phyloP scores from a whole-genome alignment of 2,329 filamentous ascomycete genomes.

The Hirsutella minnesotensis region DNA sequence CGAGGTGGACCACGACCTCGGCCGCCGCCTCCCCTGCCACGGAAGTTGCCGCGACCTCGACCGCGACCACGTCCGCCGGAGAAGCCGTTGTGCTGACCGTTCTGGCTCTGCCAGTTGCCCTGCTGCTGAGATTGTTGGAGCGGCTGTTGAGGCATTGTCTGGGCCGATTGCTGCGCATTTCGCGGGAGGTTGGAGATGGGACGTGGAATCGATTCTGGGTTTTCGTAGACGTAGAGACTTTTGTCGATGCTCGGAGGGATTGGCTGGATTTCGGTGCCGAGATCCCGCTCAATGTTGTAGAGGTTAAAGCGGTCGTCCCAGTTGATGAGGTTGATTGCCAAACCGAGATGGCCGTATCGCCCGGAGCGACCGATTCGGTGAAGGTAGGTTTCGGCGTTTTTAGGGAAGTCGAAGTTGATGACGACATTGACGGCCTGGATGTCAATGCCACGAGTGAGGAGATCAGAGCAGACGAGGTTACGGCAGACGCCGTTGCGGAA shows the following conservation, averaged over 20 bases:
- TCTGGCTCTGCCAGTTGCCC: slow-evolving; percentile 30
- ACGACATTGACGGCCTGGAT: slow-evolving; percentile 99
- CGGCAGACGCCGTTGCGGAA: slow-evolving; percentile 97
- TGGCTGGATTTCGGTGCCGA: slow-evolving; percentile 95
- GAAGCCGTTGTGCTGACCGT: slow-evolving; percentile 23
- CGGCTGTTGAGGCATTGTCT: slow-evolving; percentile 10
- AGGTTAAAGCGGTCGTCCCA: slow-evolving; percentile 99
- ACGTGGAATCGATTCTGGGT: slow-evolving; percentile 85
- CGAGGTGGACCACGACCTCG: slow-evolving; percentile 24
- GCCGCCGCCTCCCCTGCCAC: slow-evolving; percentile 21
- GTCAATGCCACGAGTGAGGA: slow-evolving; percentile 96
- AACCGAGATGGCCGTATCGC: slow-evolving; percentile 89
- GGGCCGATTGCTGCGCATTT: slow-evolving; percentile 18
- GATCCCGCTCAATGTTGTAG: slow-evolving; percentile 95
- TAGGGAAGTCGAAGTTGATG: slow-evolving; percentile 99
- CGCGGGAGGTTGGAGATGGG: slow-evolving; percentile 47
- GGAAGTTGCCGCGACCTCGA: slow-evolving; percentile 25
- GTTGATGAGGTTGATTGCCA: slow-evolving; percentile 98
- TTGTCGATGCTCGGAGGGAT: slow-evolving; percentile 94
- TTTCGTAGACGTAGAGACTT: slow-evolving; percentile 95
- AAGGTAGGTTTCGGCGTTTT: slow-evolving; percentile 97
- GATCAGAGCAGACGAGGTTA: slow-evolving; percentile 94
- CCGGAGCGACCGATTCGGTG: slow-evolving; percentile 97
- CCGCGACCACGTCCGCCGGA: slow-evolving; percentile 20
- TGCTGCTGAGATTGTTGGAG: slow-evolving; percentile 15